Base-by-base conservation (phyloP, 2,329 filamentous ascomycete genomes). In the Corniculantispora saksenae region DNA sequence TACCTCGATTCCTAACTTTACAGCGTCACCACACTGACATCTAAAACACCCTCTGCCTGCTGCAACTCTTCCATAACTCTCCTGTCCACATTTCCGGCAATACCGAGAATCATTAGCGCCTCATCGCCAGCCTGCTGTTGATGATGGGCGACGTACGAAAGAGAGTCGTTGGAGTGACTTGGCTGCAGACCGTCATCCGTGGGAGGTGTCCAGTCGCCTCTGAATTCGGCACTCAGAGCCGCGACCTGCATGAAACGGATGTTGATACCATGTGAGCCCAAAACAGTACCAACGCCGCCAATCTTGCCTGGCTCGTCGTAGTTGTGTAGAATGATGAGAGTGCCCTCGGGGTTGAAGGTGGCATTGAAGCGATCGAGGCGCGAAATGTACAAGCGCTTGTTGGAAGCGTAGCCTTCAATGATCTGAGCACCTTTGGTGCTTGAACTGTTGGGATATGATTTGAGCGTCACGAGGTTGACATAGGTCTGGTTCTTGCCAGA, bases 291-390 rank as follows among this genome's bases (percentile, higher is more conserved):
- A 3, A 95, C 91, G 45, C 88, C 87, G 2, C 92, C 92, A 74
- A 95, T 94, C 81, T 93, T 94, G 13, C 92, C 92, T 0, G 91
- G 91, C 68, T 89, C 84, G 72, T 95, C 91, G 71, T 91, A 93
- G 78, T 94, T 94, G 72, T 92, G 86, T 71, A 92, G 85, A 66
- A 94, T 89, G n/a, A 94, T 81, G 66, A 94, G 75, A 0, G 87
- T 92, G 0, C 91, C 91, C 66, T 90, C 85, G 0, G 91, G 91
- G 13, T 86, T 82, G 69, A 95, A 94, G 5, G 86, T 87, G 0
- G 90, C 90, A 47, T 84, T 86, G 79, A 94, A 95, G 1, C 89
- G 84, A 71, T 88, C 91, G 10, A 95, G 79, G 29, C 90, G 86
- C 32, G 87, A 90, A 70, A 95, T 94, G 75, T 88, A 91, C 12